Evolutionary conservation across 129 eudicot genomes (phyloP), one percentile per base, ranked within the genome.

Genomic region (Kitagawia praeruptora): DNA sequence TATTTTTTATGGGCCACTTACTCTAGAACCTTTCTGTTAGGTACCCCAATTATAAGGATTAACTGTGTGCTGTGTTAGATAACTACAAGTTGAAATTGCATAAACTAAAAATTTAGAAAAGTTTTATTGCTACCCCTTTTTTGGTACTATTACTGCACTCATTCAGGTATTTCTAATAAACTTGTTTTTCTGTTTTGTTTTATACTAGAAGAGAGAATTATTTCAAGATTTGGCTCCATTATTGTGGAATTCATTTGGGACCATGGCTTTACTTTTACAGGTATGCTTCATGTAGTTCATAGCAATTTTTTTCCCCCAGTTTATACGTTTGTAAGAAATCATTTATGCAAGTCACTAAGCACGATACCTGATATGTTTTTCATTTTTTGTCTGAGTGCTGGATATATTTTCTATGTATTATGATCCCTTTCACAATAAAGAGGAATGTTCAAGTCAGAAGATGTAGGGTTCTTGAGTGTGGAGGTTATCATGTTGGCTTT

Each of bases 181-280:
- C 15, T 46, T 72, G 75, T 78, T 58, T 54, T 75, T 31, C n/a
- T n/a, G n/a, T n/a, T 80, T 31, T 77, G 80, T 79, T 78, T 70
- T 46, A 79, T 79, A 48, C 66, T 80, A 92, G 97, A 92, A 90
- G 91, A 82, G 93, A 75, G 97, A 92, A 82, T 74, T 89, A 39
- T 92, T 92, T 84, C 93, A 89, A 84, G 95, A 92, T 84, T 87
- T 92, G 88, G 96, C 96, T 82, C 96, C 96, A 77, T 77, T 89
- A 67, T 81, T 92, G 78, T 92, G 97, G 97, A 92, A 92, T 75
- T 92, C 95, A 49, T 92, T 89, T 85, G 95, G 97, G 37, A 89
- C 95, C 47, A 87, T 88, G 82, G 96, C 91, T 73, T 91, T 91
- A 70, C 86, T 90, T 6, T 79, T 92, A 77, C 95, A 92, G 93